A percentile compares a stretch with the other conserved stretches of the same genome.
phyloP scores from a whole-genome alignment of 169 alveolate species.

The Cryptosporidium baileyi region DNA sequence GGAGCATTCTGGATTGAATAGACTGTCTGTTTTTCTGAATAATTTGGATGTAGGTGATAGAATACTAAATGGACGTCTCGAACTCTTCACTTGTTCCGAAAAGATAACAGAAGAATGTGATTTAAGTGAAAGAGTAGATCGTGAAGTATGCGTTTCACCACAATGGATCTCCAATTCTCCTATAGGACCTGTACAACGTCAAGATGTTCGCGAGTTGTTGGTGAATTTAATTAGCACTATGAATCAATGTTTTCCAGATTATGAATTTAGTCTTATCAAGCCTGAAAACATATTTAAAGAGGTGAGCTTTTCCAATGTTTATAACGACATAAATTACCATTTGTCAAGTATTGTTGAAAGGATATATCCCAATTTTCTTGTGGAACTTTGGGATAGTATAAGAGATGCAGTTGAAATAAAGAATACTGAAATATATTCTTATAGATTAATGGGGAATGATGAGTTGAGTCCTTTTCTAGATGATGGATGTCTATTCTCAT shows the following conservation, averaged over 20 bases:
- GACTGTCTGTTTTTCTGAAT: conserved; percentile 71
- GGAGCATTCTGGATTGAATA: conserved; percentile 73
- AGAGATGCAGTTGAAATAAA: conserved; percentile 63
- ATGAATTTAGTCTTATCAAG: conserved; percentile 75
- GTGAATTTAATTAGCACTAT: conserved; percentile 75
- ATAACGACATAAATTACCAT: conserved; percentile 71
- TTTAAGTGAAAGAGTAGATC: conserved; percentile 48
- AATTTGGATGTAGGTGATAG: conserved; percentile 78
- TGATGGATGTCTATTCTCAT: conserved; percentile 56
- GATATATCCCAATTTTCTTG: conserved; percentile 74
- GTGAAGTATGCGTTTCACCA: conserved; percentile 71
- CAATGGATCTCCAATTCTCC: conserved; percentile 71
- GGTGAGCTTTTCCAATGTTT: conserved; percentile 51
- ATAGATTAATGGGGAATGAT: conserved; percentile 63
- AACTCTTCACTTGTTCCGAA: conserved; percentile 72
- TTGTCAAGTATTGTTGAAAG: conserved; percentile 74
- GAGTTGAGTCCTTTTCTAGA: conserved; percentile 56
- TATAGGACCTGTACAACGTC: conserved; percentile 69
- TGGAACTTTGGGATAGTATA: conserved; percentile 72
- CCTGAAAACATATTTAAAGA: conserved; percentile 75
- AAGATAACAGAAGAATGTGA: conserved; percentile 55
- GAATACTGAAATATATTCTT: conserved; percentile 42
- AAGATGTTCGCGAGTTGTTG: conserved; percentile 68
- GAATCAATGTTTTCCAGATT: conserved; percentile 79
- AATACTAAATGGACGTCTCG: conserved; percentile 74